Base-by-base conservation (phyloP, 2,329 filamentous ascomycete species). In the Zymoseptoria ardabiliae region DNA sequence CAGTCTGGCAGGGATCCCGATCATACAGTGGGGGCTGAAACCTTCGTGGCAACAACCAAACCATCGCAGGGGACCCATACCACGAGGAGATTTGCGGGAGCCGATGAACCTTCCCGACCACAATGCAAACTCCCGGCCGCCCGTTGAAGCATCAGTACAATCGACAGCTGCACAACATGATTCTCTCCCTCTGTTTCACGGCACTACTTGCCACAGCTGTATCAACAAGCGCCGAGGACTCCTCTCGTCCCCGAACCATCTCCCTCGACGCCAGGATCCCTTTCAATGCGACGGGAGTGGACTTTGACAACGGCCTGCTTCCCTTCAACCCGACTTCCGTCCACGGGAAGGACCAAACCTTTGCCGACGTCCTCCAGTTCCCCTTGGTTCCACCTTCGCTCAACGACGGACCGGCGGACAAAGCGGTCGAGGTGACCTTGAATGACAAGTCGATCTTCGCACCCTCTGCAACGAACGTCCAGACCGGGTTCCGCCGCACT, bases 401-500 rank as follows among this genome's bases (percentile, higher is more conserved):
- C 70, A 82, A 82, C 64, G 80, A 83, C 55, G 67, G 69, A 21
- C 58, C 62, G 8, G 65, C 64, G 17, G 71, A 75, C 50, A 71
- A 77, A 35, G 73, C 82, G 4, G 64, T 84, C 21, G 81, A 82
- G 66, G 79, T 84, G 9, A 83, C 81, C 49, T 79, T 85, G 69
- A 78, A 71, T 59, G 83, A 86, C 70, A 66, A 78, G 60, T 84
- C 82, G 65, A 85, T 87, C 71, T 87, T 86, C 72, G 63, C 76
- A 66, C 78, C 80, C 65, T 69, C 77, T 54, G 83, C 86, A 70
- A 73, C 72, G 4, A 83, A 83, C 21, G 86, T 86, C 74, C 84
- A 87, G 71, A 73, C 72, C 2, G 84, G 84, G 20, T 86, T 87
- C 75, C 79, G 84, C 49, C 82, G 84, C 62, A 81, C 81, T 1